Evolutionary conservation across 148 eudicot genomes (phyloP).

Genomic region (Drosera capensis): DNA sequence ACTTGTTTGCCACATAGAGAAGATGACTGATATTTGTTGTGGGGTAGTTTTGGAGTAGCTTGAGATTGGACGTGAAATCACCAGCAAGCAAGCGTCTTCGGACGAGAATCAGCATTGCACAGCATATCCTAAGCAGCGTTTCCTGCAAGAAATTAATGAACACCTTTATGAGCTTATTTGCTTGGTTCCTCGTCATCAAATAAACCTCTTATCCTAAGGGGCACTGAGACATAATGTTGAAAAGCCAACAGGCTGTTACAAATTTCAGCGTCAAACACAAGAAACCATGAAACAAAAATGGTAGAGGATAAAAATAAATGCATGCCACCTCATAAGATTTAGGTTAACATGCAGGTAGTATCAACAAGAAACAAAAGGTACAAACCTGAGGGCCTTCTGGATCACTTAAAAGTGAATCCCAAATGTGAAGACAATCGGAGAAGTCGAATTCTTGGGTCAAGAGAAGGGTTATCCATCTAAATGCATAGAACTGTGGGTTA

Average conservation of each 20-base stretch:
- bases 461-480: constrained; percentile 98
- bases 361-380: constrained; percentile 1
- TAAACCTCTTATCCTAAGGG: no score
- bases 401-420: constrained; percentile 96
- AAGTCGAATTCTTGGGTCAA: constrained; percentile 96
- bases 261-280: not conserved
- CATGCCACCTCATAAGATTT: not conserved
- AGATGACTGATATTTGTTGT: constrained; percentile 78
- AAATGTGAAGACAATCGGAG: constrained; percentile 69
- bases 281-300: not conserved
- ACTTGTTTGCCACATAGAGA: constrained; percentile 85
- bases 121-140: constrained; percentile 75
- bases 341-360: not conserved
- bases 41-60: constrained; percentile 86
- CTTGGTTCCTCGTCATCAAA: no score
- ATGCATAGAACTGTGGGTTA: constrained; percentile 97
- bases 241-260: not conserved
- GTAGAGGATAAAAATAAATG: not conserved
- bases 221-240: no score
- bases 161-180: no score
- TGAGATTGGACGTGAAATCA: constrained; percentile 89
- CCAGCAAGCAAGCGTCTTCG: constrained; percentile 92
- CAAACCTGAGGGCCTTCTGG: constrained; percentile 98
- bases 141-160: constrained; percentile 34
- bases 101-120: constrained; percentile 86